A percentile compares a stretch with the other conserved stretches of the same genome.
Evolutionary conservation across 805 yeast genomes (phyloP).

Genomic region (Kodamaea restingae): DNA sequence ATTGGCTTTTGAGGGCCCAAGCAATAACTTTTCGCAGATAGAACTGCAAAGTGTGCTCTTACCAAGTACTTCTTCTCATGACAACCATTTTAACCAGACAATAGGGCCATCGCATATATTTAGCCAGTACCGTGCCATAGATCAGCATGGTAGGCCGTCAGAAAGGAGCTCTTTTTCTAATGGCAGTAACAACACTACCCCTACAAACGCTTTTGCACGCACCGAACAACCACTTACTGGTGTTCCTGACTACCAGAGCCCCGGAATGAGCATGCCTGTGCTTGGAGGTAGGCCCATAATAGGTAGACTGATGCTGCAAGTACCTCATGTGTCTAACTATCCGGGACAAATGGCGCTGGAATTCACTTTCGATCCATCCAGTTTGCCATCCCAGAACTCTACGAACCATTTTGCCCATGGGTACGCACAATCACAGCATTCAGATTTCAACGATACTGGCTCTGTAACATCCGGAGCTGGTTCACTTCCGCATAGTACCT

Average conservation of each 20-base stretch:
- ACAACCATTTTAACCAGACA: constrained; percentile 2
- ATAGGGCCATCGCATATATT: constrained; percentile 11
- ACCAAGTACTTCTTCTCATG: not conserved
- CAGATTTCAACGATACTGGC: constrained; percentile 3
- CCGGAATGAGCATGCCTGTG: constrained; percentile 10
- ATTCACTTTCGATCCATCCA: constrained; percentile 8
- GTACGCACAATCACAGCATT: not conserved
- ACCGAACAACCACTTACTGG: constrained; percentile 29
- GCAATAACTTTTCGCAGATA: constrained; percentile 11
- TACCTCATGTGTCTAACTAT: constrained; percentile 15
- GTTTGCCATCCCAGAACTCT: constrained; percentile 10
- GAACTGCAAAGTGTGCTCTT: constrained; percentile 5
- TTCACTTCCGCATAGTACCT: not conserved
- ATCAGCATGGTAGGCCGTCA: not conserved
- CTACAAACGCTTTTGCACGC: constrained; percentile 17
- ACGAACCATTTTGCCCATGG: not conserved
- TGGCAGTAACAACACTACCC: constrained; percentile 16
- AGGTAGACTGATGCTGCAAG: constrained; percentile 16
- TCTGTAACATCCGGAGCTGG: not conserved
- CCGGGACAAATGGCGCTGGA: constrained; percentile 4
- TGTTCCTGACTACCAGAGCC: constrained; percentile 25
- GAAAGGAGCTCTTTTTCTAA: constrained; percentile 6
- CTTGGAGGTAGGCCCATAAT: constrained; percentile 8
- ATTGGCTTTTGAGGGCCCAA: constrained; percentile 46
- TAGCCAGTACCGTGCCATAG: not conserved